phyloP scores from a whole-genome alignment of 2,329 filamentous ascomycete species.

The Epichloe elymi region DNA sequence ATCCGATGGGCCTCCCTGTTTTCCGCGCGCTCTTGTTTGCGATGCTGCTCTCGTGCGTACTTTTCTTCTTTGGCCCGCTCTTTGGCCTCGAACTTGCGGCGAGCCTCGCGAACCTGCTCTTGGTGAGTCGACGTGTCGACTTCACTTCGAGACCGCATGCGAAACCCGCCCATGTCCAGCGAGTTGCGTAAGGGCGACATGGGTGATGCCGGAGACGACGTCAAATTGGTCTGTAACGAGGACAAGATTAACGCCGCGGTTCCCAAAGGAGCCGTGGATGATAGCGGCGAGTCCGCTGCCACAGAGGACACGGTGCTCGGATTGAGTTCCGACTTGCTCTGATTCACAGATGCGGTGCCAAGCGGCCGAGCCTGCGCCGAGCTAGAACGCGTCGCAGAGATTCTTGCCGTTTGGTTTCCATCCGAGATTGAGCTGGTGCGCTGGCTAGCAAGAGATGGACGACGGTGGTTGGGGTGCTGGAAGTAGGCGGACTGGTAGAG shows the following conservation, averaged over 20 bases:
- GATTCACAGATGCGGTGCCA: conserved; percentile 24
- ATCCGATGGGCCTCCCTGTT: conserved; percentile 40
- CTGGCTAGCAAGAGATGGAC: conserved; percentile 20
- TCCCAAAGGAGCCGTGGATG: conserved; percentile 14
- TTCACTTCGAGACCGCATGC: conserved; percentile 47
- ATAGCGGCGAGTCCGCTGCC: conserved; percentile 22
- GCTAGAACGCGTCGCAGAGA: conserved; percentile 16
- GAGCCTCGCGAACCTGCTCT: conserved; percentile 46
- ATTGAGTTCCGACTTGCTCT: conserved; percentile 36
- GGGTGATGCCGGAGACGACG: conserved; percentile 21
- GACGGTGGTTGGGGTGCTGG: conserved; percentile 13
- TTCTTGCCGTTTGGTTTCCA: conserved; percentile 16
- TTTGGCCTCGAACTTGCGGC: conserved; percentile 49
- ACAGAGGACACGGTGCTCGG: conserved; percentile 18
- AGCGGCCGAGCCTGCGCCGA: conserved; percentile 20
- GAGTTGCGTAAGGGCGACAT: conserved; percentile 43
- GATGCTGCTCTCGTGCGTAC: conserved; percentile 44
- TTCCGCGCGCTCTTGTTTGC: conserved; percentile 44
- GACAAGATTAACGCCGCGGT: conserved; percentile 15
- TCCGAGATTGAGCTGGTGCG: conserved; percentile 23
- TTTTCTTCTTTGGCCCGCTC: conserved; percentile 50
- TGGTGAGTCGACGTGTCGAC: conserved; percentile 40
- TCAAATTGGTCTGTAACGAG: conserved; percentile 13
- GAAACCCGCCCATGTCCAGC: conserved; percentile 43
- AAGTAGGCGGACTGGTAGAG: conserved; percentile 6